phyloP scores from a whole-genome alignment of 495 filamentous ascomycete species.

The Aspergillus sclerotiicarbonarius region DNA sequence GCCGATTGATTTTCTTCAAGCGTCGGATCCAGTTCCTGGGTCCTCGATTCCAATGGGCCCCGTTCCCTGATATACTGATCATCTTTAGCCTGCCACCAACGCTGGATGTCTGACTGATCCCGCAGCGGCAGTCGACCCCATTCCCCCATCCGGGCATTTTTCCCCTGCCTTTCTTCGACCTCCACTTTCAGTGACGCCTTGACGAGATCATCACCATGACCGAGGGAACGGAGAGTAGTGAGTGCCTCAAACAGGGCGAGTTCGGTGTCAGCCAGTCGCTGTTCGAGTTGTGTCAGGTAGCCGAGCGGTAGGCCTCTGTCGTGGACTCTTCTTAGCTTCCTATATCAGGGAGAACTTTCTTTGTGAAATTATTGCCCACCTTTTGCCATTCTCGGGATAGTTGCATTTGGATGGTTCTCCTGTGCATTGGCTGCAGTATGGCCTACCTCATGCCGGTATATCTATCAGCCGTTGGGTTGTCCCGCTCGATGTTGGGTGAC shows the following conservation, averaged over 20 bases:
- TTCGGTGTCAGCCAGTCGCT: conserved; percentile 23
- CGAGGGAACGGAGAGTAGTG: conserved; percentile 13
- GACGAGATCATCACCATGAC: neutral
- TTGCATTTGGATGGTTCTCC: conserved; percentile 18
- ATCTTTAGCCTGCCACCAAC: conserved; percentile 18
- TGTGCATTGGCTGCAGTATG: conserved; percentile 22
- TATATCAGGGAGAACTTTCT: no score
- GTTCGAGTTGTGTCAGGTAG: conserved; percentile 25
- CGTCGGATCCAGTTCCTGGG: no score
- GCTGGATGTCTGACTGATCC: conserved; percentile 12
- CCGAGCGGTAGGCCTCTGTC: conserved; percentile 24
- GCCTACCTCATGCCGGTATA: conserved; percentile 4
- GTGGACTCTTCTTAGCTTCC: neutral
- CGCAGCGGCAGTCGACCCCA: conserved; percentile 19
- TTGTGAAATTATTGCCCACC: no score
- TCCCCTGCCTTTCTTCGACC: neutral
- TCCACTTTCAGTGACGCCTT: neutral
- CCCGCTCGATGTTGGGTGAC: no score
- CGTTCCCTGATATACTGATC: neutral
- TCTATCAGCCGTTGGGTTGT: neutral
- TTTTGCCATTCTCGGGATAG: conserved; percentile 27
- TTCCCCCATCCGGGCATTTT: conserved; percentile 14
- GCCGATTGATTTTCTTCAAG: no score
- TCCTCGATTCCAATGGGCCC: no score
- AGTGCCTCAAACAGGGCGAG: conserved; percentile 19